phyloP scores from a whole-genome alignment of 1,284 basidiomycete genomes.

The Pseudozyma tsukubaensis region DNA sequence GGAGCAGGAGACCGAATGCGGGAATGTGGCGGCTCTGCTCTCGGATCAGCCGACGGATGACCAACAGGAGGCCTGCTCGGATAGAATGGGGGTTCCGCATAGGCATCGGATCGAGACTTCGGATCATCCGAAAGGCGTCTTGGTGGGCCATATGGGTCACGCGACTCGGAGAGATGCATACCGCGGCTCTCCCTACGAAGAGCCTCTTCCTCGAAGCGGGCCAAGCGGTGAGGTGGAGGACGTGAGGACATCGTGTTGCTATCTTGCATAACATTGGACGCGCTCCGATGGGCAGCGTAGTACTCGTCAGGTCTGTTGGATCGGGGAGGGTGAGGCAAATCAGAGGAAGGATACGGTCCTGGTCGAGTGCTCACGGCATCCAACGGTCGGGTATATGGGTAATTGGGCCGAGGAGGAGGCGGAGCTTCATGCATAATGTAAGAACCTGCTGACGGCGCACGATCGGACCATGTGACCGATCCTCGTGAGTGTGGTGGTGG shows the following conservation, averaged over 20 bases:
- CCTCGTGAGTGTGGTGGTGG: conserved; percentile 2
- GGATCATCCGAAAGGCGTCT: conserved; percentile 17
- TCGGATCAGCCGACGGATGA: conserved; percentile 14
- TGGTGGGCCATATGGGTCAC: conserved; percentile 20
- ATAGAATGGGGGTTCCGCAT: conserved; percentile 24
- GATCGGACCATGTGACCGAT: conserved; percentile 14
- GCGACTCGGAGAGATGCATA: conserved; percentile 1
- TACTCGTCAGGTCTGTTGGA: conserved; percentile 22
- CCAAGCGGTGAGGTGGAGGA: conserved; percentile 12
- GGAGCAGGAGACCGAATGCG: conserved; percentile 25
- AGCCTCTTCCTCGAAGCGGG: conserved; percentile 6
- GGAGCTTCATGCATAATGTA: conserved; percentile 10
- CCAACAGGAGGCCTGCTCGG: conserved; percentile 1
- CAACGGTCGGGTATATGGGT: conserved; percentile 6
- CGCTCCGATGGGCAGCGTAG: conserved; percentile 14
- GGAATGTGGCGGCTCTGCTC: conserved; percentile 10
- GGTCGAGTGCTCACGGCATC: conserved; percentile 13
- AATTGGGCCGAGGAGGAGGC: conserved; percentile 2
- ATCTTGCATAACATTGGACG: conserved; percentile 6
- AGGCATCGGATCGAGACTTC: conserved; percentile 16
- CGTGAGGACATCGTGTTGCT: conserved; percentile 9
- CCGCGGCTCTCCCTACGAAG: conserved; percentile 10
- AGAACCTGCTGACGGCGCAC: conserved; percentile 6
- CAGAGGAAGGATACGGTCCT: conserved; percentile 20
- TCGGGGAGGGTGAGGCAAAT: conserved; percentile 24